Evolutionary conservation across 768 basidiomycete genomes (phyloP), one percentile per base, ranked within the genome.

Genomic region (Boletus rubroflammeus): DNA sequence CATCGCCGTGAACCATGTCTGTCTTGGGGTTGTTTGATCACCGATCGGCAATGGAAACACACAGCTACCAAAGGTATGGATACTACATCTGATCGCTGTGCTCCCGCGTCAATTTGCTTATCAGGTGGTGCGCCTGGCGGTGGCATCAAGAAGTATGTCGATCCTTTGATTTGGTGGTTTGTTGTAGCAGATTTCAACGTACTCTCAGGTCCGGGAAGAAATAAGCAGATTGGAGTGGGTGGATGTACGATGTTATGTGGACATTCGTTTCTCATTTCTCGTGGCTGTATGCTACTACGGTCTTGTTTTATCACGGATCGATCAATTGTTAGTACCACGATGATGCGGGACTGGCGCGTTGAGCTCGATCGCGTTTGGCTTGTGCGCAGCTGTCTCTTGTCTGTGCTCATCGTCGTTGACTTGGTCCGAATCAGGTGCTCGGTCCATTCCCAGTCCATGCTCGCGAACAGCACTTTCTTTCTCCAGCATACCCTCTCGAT

Each of bases 391-490:
- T 8, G 11, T 39, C 8, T 39, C 41, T 43, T 5, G 52, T 50
- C 36, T 43, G 46, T 9, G 47, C 34, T 9, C 39, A 9, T 14
- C 9, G 23, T 45, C 41, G 15, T 42, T 52, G 52, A 61, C 45
- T 6, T 23, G 25, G 17, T 32, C n/a, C 15, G n/a, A n/a, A 5
- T 39, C 47, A 89, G 86, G 81, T 89, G 11, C 79, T 93, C 13
- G 91, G 90, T 0, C 91, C 90, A 0, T 93, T 93, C 67, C 90
- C 90, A 3, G 80, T 88, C 31, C 88, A 90, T 54, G 90, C 90
- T 11, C 77, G 90, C 62, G 91, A 93, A 59, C 91, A 93, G 46
- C 85, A 92, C 51, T 85, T 82, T 62, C 68, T 93, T n/a, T 86
- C 86, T 1, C 90, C 91, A 5, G 79, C 86, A 10, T 90, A 82